Evolutionary conservation across 305 asterid genomes (phyloP).

Genomic region (Fraxinus angustifolia): DNA sequence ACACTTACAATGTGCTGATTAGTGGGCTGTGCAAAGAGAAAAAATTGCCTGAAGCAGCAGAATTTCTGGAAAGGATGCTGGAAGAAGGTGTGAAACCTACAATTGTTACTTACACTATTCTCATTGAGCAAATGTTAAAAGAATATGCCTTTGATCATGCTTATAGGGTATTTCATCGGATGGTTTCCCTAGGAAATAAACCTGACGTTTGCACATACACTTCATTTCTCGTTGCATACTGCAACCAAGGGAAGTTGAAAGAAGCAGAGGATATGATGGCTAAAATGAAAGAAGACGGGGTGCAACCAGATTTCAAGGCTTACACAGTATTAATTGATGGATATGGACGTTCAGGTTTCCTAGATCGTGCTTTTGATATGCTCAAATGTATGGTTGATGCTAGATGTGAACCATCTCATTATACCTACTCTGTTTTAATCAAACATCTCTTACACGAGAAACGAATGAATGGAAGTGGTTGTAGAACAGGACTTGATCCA

Average conservation of each 20-base stretch:
- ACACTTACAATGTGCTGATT: conserved; percentile 63
- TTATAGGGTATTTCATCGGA: conserved; percentile 38
- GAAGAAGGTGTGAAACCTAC: conserved; percentile 54
- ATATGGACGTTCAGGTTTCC: conserved; percentile 59
- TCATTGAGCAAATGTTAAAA: conserved; percentile 65
- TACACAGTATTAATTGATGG: conserved; percentile 75
- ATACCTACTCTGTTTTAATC: conserved; percentile 60
- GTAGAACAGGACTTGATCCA: conserved; percentile 15
- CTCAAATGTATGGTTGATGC: conserved; percentile 54
- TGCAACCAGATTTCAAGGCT: conserved; percentile 58
- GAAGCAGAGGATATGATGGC: conserved; percentile 67
- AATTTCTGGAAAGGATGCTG: conserved; percentile 49
- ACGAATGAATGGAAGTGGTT: conserved; percentile 18
- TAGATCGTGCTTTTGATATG: conserved; percentile 48
- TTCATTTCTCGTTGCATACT: conserved; percentile 67
- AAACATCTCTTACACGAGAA: conserved; percentile 58
- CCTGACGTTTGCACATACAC: conserved; percentile 81
- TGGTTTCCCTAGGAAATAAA: conserved; percentile 50
- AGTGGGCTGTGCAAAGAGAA: conserved; percentile 58
- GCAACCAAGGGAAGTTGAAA: conserved; percentile 68
- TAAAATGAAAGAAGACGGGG: conserved; percentile 53
- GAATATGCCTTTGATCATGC: conserved; percentile 61
- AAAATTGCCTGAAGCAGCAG: conserved; percentile 51
- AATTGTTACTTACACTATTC: conserved; percentile 52
- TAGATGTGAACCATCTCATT: conserved; percentile 62